Base-by-base conservation (phyloP, 345 rosid genomes). In the Euphorbia tirucalli region DNA sequence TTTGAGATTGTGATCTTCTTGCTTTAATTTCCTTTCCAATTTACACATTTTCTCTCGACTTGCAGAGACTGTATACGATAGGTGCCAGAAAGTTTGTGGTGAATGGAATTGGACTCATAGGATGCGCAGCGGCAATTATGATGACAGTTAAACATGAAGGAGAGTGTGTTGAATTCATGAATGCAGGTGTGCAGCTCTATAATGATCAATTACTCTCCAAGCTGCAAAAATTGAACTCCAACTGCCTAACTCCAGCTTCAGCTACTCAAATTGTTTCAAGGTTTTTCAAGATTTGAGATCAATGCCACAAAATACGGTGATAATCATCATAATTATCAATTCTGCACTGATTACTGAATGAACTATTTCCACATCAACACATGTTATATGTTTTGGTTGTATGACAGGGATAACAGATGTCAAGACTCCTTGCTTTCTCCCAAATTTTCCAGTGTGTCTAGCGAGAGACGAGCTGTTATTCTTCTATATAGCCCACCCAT, bases 101-200 rank as follows among this genome's bases (percentile, higher is more conserved):
- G 66, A 62, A 10, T 37, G 66, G 66, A 13, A 4, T 62, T n/a
- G n/a, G n/a, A n/a, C n/a, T n/a, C n/a, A 14, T 62, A 37, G 66
- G 66, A 62, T 62, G 66, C 48, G 19, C 32, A 7, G 46, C 66
- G 3, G 16, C 22, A 37, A 62, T 62, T 8, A 5, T 10, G 25
- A 16, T 2, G 48, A 1, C 46, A 62, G 6, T 43, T 62, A 21
- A 21, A n/a, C 48, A 10, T 37, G 31, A 7, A 7, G 48, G 48
- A 11, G 31, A 62, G 4, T 21, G 66, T 37, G 48, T 24, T 2
- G 66, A 14, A 19, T 31, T 37, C 2, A 0, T 61, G 39, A 61
- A 61, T 15, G 7, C n/a, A 7, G 46, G 14, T 24, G 27, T 37
- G 22, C 24, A 18, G 7, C 43, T 43, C 66, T 37, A 18, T 43